Base-by-base conservation (phyloP, 192 early-diverging fungal species). In the Irineochytrium annulatum region DNA sequence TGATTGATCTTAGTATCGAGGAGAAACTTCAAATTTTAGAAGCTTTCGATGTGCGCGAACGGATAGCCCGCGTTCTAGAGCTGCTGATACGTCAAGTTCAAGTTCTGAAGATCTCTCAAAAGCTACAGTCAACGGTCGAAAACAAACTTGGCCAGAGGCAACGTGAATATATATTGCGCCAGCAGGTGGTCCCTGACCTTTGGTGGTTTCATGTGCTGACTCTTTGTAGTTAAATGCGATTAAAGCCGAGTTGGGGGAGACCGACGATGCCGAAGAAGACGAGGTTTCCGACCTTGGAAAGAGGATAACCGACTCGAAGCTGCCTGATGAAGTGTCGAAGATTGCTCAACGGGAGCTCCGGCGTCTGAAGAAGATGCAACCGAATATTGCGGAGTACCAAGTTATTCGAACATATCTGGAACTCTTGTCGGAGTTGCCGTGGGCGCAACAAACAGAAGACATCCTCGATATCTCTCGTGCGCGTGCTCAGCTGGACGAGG, bases 401-500 rank as follows among this genome's bases (percentile, higher is more conserved):
- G 85, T 92, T 1, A 75, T 87, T 16, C 71, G 86, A 17, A 90
- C 73, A 43, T 91, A 93, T 65, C 60, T 90, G n/a, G 88, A 93
- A 34, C 84, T 80, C 77, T 60, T 92, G 17, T 76, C 78, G 0
- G 85, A 90, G 41, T 64, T 93, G 59, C 91, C 91, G 4, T 93
- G 90, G 91, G 62, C 59, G 19, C 81, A 78, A 35, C 61, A 55
- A 3, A 77, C 80, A 11, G 58, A 76, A 14, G 87, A 89, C 59
- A 64, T 75, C 2, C 51, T 91, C 41, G 88, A 92, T 75, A 84
- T 93, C 41, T 60, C 65, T 13, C 68, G 67, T 16, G 86, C 90
- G 0, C 69, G 83, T 31, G 48, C 72, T 31, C 82, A 87, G 59
- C 66, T 93, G 48, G 83, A 92, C 51, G 81, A 82, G 32, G 90